Evolutionary conservation across 768 basidiomycete species (phyloP).

Genomic region (Macrolepiota fuliginosa): DNA sequence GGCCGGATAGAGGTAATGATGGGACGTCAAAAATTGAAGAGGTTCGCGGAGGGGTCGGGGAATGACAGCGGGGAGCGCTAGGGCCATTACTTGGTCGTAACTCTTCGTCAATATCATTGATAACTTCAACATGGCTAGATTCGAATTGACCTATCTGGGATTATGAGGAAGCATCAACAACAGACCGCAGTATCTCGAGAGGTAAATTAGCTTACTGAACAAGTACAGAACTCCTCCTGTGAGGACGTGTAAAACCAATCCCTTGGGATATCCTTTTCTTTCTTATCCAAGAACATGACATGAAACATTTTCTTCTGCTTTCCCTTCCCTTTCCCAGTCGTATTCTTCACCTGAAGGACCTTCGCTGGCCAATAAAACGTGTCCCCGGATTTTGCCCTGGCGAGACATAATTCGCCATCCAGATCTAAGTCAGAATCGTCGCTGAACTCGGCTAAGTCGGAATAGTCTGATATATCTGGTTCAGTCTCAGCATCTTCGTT

Average conservation of each 20-base stretch:
- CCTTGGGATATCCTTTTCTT: slow-evolving; percentile 37
- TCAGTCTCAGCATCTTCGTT: neutral
- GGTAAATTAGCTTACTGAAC: slow-evolving; percentile 39
- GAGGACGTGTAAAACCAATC: slow-evolving; percentile 56
- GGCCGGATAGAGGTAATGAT: slow-evolving; percentile 36
- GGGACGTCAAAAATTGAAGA: slow-evolving; percentile 38
- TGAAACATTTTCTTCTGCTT: slow-evolving; percentile 42
- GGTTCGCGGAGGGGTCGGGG: slow-evolving; percentile 38
- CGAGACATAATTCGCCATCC: slow-evolving; percentile 60
- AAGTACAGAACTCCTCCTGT: slow-evolving; percentile 60
- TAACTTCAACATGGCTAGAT: slow-evolving; percentile 40
- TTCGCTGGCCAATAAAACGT: slow-evolving; percentile 65
- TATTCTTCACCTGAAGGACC: slow-evolving; percentile 37
- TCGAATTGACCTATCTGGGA: slow-evolving; percentile 56
- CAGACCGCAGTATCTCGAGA: neutral
- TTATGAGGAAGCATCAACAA: slow-evolving; percentile 1
- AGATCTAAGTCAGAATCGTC: slow-evolving; percentile 6
- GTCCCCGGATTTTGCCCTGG: slow-evolving; percentile 35
- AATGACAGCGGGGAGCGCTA: slow-evolving; percentile 32
- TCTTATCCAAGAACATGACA: slow-evolving; percentile 60
- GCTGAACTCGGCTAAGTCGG: neutral
- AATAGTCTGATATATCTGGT: neutral
- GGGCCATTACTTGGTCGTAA: slow-evolving; percentile 22
- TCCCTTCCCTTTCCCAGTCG: slow-evolving; percentile 32
- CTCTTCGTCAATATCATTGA: slow-evolving; percentile 38